phyloP scores from a whole-genome alignment of 2,329 filamentous ascomycete species.

The Alternaria postmessia region DNA sequence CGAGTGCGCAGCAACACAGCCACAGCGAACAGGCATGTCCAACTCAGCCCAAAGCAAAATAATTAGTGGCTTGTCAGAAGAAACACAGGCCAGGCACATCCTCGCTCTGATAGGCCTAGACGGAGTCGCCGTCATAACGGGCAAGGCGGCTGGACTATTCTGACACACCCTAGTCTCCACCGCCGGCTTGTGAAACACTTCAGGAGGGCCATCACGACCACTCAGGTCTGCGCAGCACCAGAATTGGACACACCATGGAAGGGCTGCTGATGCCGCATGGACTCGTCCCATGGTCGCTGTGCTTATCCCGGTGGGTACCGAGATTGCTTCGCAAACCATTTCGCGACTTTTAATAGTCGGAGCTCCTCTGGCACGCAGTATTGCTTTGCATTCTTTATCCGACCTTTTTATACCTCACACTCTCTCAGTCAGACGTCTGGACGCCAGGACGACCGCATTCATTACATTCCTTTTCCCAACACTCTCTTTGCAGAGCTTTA shows the following conservation, averaged over 20 bases:
- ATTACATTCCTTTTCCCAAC: constrained; percentile 28
- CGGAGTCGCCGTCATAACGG: constrained; percentile 16
- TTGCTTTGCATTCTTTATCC: constrained; percentile 34
- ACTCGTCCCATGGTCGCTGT: constrained; percentile 28
- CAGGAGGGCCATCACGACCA: constrained; percentile 36
- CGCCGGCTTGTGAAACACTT: constrained; percentile 45
- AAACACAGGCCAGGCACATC: constrained; percentile 36
- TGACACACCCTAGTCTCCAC: constrained; percentile 48
- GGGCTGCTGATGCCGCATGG: constrained; percentile 31
- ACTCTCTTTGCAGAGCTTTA: constrained; percentile 37
- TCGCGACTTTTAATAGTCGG: constrained; percentile 38
- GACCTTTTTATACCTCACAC: constrained; percentile 37
- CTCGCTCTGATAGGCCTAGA: constrained; percentile 30
- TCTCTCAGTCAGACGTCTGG: constrained; percentile 33
- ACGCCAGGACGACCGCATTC: constrained; percentile 46
- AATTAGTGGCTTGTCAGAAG: constrained; percentile 39
- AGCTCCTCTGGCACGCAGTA: constrained; percentile 22
- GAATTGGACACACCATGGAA: constrained; percentile 35
- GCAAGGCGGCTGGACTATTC: constrained; percentile 32
- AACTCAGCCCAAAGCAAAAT: constrained; percentile 28
- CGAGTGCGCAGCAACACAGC: constrained; percentile 10
- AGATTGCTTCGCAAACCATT: constrained; percentile 36
- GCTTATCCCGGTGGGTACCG: constrained; percentile 21
- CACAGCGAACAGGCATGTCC: neutral
- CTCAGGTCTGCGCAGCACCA: constrained; percentile 27